Evolutionary conservation across 148 eudicot genomes (phyloP).

Genomic region (Chenopodium berlandieri): DNA sequence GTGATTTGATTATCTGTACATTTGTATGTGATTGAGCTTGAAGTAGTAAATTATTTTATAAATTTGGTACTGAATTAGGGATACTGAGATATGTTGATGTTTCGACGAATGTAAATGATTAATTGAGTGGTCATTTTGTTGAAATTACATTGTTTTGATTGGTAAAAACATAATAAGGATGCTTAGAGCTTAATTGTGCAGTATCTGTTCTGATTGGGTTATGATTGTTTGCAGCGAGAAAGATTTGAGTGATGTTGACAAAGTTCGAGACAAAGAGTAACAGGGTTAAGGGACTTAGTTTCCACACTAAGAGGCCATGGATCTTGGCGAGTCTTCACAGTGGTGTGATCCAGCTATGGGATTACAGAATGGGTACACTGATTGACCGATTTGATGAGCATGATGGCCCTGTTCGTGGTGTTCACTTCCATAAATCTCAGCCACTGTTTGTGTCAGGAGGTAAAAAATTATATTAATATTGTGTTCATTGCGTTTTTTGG

Average conservation of each 20-base stretch:
- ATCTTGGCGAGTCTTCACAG: conserved; percentile 94
- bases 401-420: conserved; percentile 95
- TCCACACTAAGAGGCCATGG: conserved; percentile 92
- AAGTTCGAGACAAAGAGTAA: conserved; percentile 96
- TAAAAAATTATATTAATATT: conserved; percentile 7
- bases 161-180: background rate
- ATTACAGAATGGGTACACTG: conserved; percentile 90
- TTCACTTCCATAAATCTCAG: conserved; percentile 84
- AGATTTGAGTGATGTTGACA: conserved; percentile 61
- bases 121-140: background rate
- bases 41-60: background rate
- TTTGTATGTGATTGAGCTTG: background rate
- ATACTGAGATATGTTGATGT: background rate
- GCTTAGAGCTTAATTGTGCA: background rate
- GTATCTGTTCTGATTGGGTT: conserved; percentile 7
- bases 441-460: conserved; percentile 94
- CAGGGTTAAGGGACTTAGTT: conserved; percentile 90
- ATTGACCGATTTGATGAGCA: conserved; percentile 90
- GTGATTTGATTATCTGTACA: too few species aligned
- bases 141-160: background rate
- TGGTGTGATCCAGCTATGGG: conserved; percentile 96
- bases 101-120: conserved; percentile 2
- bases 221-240: conserved; percentile 23
- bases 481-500: background rate
- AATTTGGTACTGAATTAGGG: background rate